Evolutionary conservation across 2,329 filamentous ascomycete genomes (phyloP).

Genomic region (Calonectria hongkongensis): DNA sequence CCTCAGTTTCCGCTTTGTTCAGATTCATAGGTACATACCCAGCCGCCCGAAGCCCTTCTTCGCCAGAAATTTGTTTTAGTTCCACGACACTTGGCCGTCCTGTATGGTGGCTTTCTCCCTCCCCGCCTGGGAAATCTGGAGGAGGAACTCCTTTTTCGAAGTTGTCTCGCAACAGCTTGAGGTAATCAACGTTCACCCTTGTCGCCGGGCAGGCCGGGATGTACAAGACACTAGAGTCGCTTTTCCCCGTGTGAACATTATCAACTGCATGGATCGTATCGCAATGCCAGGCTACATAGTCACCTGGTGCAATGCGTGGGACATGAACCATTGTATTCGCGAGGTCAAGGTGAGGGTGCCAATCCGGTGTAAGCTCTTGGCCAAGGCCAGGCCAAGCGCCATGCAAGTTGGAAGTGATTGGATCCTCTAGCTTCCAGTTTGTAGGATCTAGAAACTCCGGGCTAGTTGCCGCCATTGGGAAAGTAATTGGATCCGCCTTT

Average conservation of each 20-base stretch:
- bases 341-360: conserved; percentile 84
- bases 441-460: conserved; percentile 65
- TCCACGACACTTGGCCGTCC: conserved; percentile 64
- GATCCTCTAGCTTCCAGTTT: conserved; percentile 75
- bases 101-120: conserved; percentile 76
- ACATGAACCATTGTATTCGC: conserved; percentile 82
- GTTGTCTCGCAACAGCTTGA: conserved; percentile 80
- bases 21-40: conserved; percentile 20
- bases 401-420: conserved; percentile 77
- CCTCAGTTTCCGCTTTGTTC: conserved; percentile 2
- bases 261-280: conserved; percentile 91
- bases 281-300: conserved; percentile 91
- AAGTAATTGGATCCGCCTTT: not conserved
- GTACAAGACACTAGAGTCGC: conserved; percentile 90
- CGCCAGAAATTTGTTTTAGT: conserved; percentile 40
- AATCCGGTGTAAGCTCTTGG: conserved; percentile 79
- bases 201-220: conserved; percentile 91
- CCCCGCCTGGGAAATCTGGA: conserved; percentile 83
- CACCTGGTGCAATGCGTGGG: conserved; percentile 81
- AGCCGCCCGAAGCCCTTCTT: conserved; percentile 24
- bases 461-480: conserved; percentile 51
- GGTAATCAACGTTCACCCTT: conserved; percentile 81
- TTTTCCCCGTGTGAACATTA: conserved; percentile 80
- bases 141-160: conserved; percentile 81
- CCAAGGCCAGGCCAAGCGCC: conserved; percentile 81